These are phyloP conservation scores for Clarireedia paspali DNA, from an alignment of 2,329 filamentous ascomycete species.

Conservation along the genomic window DNA sequence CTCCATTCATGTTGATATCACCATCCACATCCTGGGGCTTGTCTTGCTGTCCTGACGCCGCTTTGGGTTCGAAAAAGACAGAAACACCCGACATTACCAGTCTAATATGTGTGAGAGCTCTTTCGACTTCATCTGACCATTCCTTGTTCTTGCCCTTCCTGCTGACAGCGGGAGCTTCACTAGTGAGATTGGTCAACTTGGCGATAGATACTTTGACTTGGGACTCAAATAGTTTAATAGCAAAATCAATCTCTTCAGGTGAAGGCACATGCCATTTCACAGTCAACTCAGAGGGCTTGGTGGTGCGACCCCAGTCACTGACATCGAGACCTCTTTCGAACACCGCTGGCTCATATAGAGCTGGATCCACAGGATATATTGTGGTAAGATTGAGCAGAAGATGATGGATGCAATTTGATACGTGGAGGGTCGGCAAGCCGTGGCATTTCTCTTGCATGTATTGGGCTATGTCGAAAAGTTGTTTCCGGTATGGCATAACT, in stretches of 20 bases:
- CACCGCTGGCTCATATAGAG: slow-evolving; percentile 74
- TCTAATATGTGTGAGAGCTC: slow-evolving; percentile 79
- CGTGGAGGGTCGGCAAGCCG: slow-evolving; percentile 87
- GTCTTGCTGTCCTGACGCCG: slow-evolving; percentile 49
- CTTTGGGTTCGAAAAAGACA: slow-evolving; percentile 75
- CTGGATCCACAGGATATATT: slow-evolving; percentile 86
- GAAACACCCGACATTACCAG: slow-evolving; percentile 88
- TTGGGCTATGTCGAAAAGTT: slow-evolving; percentile 82
- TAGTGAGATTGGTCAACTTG: slow-evolving; percentile 71
- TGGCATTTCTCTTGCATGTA: slow-evolving; percentile 97
- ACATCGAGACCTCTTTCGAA: slow-evolving; percentile 65
- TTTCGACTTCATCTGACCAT: slow-evolving; percentile 94
- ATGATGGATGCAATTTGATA: slow-evolving; percentile 97
- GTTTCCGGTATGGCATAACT: slow-evolving; percentile 79
- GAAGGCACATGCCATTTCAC: slow-evolving; percentile 89
- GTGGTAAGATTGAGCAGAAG: slow-evolving; percentile 88
- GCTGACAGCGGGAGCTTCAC: slow-evolving; percentile 73
- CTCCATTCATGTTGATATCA: slow-evolving; percentile 39
- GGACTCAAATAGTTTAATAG: slow-evolving; percentile 78
- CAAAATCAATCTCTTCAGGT: slow-evolving; percentile 75
- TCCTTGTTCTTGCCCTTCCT: slow-evolving; percentile 95
- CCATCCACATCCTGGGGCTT: slow-evolving; percentile 38
- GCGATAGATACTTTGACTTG: slow-evolving; percentile 72
- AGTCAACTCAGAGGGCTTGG: slow-evolving; percentile 65
- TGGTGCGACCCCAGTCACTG: slow-evolving; percentile 76